A percentile compares a stretch with the other conserved stretches of the same genome.
Evolutionary conservation across 192 early-diverging fungal genomes (phyloP).

Genomic region (Linnemannia schmuckeri): DNA sequence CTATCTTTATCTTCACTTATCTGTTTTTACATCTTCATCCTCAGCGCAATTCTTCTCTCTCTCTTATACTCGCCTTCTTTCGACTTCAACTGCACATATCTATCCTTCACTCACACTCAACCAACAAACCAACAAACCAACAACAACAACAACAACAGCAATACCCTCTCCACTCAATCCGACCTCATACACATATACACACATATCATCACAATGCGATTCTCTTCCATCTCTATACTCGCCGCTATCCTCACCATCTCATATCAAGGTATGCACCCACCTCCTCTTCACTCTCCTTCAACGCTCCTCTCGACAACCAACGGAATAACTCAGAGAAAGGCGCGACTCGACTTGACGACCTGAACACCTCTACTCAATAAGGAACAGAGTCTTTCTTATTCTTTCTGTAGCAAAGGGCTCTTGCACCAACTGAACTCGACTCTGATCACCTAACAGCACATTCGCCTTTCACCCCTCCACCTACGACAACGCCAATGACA

Average conservation of each 20-base stretch:
- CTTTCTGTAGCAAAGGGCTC: not conserved
- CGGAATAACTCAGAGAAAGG: not conserved
- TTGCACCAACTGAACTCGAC: not conserved
- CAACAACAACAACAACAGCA: not conserved
- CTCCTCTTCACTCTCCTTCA: not conserved
- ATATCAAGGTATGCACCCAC: conserved; percentile 16
- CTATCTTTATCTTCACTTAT: not conserved
- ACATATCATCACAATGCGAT: not conserved
- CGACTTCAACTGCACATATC: not conserved
- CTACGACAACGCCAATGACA: not conserved
- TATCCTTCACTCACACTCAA: conserved; percentile 2
- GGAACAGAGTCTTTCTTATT: not conserved
- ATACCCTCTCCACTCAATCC: not conserved
- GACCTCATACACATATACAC: not conserved
- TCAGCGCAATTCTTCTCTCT: not conserved
- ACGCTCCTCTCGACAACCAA: not conserved
- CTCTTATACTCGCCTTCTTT: not conserved
- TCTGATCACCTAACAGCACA: not conserved
- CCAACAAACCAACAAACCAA: not conserved
- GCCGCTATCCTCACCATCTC: conserved; percentile 14
- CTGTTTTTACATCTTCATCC: not conserved
- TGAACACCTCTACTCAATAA: not conserved
- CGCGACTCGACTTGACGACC: not conserved
- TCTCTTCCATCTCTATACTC: conserved; percentile 3
- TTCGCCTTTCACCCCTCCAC: not conserved